Percentiles rank a stretch among this genome's conserved stretches.
phyloP scores from a whole-genome alignment of 1,284 basidiomycete genomes.

The Rhizoctonia solani region DNA sequence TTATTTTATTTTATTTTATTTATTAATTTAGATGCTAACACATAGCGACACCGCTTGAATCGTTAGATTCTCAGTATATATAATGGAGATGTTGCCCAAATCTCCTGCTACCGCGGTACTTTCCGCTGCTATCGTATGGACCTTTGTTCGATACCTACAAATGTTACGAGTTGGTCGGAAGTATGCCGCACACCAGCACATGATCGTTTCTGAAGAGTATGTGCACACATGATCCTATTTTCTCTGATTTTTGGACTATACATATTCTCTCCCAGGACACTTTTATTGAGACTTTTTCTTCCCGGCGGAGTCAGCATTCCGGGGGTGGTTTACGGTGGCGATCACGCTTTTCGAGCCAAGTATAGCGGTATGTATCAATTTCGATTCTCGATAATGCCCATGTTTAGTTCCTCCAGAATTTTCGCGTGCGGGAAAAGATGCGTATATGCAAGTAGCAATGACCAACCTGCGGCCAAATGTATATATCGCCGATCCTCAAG shows the following conservation, averaged over 20 bases:
- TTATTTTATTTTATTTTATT: no score
- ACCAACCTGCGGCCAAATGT: no score
- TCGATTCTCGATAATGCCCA: no score
- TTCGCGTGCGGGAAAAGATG: no score
- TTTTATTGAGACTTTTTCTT: not conserved
- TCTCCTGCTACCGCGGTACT: not conserved
- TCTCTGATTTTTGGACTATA: not conserved
- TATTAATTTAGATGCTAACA: no score
- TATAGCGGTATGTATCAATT: constrained; percentile 12
- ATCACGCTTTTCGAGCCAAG: not conserved
- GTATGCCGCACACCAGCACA: not conserved
- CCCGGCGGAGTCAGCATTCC: not conserved
- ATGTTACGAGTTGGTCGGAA: not conserved
- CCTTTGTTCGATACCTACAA: not conserved
- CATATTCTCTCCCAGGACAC: not conserved
- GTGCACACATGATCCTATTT: not conserved
- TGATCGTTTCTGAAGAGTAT: not conserved
- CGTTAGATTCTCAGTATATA: no score
- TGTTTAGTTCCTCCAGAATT: no score
- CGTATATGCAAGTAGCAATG: no score
- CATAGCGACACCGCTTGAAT: no score
- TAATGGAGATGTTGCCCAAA: not conserved
- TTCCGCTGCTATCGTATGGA: not conserved
- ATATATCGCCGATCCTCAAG: no score
- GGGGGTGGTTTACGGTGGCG: not conserved